Percentiles rank a stretch among this genome's conserved stretches.
phyloP scores from a whole-genome alignment of 345 rosid species.

The Corchorus olitorius region DNA sequence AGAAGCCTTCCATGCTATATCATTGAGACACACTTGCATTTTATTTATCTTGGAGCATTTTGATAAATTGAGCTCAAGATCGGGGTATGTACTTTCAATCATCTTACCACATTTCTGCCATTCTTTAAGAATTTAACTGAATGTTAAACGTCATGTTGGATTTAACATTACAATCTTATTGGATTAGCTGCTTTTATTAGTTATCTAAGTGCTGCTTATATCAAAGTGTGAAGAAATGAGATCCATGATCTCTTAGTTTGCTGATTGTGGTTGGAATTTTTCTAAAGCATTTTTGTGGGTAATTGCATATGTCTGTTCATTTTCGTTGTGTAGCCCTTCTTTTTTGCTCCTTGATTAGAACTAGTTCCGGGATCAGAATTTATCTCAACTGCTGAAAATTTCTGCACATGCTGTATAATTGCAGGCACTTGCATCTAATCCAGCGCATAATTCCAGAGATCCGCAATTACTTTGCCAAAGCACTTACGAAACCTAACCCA shows the following conservation, averaged over 20 bases:
- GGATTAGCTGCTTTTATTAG: too few species aligned
- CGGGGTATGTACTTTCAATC: constrained; percentile 56
- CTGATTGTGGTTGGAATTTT: not conserved
- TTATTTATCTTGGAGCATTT: constrained; percentile 89
- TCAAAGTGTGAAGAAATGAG: too few species aligned
- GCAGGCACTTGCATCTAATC: constrained; percentile 74
- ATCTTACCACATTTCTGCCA: constrained; percentile 11
- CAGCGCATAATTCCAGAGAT: constrained; percentile 79
- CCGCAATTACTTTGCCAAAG: constrained; percentile 69
- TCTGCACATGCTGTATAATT: constrained; percentile 1
- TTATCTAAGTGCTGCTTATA: too few species aligned
- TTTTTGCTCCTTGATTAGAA: not conserved
- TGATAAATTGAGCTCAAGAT: constrained; percentile 71
- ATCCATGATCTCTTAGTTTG: too few species aligned
- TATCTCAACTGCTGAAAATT: not conserved
- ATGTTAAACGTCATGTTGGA: not conserved
- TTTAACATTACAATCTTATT: too few species aligned
- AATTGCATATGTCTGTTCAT: too few species aligned
- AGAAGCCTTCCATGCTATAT: constrained; percentile 92
- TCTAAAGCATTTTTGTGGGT: not conserved
- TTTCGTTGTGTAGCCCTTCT: not conserved
- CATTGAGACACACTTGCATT: constrained; percentile 89
- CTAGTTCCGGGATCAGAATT: not conserved
- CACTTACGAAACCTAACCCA: constrained; percentile 67
- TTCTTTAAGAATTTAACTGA: not conserved